These are phyloP conservation scores for Pseudocohnilembus persalinus DNA, from an alignment of 169 alveolate genomes.

Conservation along the genomic window DNA sequence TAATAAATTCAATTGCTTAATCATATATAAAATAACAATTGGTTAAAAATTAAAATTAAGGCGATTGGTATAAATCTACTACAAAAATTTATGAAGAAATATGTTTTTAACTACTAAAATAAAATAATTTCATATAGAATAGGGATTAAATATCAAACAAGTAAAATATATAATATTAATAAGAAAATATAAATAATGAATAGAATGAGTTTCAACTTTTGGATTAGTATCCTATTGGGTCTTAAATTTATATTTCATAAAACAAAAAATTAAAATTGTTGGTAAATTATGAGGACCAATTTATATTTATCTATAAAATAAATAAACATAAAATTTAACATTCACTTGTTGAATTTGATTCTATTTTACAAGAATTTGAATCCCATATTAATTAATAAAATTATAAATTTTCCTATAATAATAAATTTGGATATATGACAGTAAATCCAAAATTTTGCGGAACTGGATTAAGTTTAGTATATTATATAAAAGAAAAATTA, in stretches of 20 bases:
- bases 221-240: not conserved
- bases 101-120: not conserved
- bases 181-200: too few relatives aligned
- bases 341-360: not conserved
- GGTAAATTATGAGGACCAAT: not conserved
- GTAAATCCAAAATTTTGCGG: not conserved
- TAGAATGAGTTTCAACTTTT: not conserved
- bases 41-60: not conserved
- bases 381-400: too few relatives aligned
- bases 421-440: not conserved
- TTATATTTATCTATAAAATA: too few relatives aligned
- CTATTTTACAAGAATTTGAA: not conserved
- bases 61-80: not conserved
- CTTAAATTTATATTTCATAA: not conserved
- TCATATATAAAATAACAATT: too few relatives aligned
- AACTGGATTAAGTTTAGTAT: not conserved
- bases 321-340: too few relatives aligned
- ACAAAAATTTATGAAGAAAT: not conserved
- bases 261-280: too few relatives aligned
- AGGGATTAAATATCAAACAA: not conserved
- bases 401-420: not conserved
- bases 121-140: too few relatives aligned
- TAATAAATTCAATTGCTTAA: too few relatives aligned
- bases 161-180: too few relatives aligned
- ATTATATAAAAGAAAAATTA: not conserved